Conservation (phyloP, 805 yeast species). For the Zygotorulaspora florentina region DNA sequence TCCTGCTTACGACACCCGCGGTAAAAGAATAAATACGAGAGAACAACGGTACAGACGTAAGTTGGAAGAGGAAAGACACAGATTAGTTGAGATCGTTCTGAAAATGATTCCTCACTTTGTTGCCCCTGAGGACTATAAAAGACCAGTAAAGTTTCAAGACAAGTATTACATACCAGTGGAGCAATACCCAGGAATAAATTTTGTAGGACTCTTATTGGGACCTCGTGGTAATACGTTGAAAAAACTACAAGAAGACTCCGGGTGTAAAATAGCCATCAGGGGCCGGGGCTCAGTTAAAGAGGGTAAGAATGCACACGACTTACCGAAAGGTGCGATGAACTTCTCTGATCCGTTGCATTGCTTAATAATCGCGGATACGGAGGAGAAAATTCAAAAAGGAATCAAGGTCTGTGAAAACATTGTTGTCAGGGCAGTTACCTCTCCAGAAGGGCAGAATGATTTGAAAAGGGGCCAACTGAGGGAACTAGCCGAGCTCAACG, state of each 20-base stretch:
- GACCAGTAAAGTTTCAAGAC: slow-evolving; percentile 69
- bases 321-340: slow-evolving; percentile 47
- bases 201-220: slow-evolving; percentile 85
- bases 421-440: slow-evolving; percentile 74
- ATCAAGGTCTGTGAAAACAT: slow-evolving; percentile 67
- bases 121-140: slow-evolving; percentile 74
- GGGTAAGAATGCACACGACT: slow-evolving; percentile 58
- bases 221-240: slow-evolving; percentile 93
- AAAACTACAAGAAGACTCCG: slow-evolving; percentile 75
- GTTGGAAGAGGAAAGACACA: slow-evolving; percentile 75
- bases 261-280: slow-evolving; percentile 85
- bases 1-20: slow-evolving; percentile 79
- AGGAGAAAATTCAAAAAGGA: slow-evolving; percentile 72
- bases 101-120: slow-evolving; percentile 67
- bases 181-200: slow-evolving; percentile 88
- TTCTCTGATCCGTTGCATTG: slow-evolving; percentile 86
- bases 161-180: slow-evolving; percentile 80
- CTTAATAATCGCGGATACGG: slow-evolving; percentile 75
- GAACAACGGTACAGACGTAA: slow-evolving; percentile 58
- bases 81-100: slow-evolving; percentile 69
- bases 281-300: slow-evolving; percentile 96
- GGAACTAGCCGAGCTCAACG: slow-evolving; percentile 89
- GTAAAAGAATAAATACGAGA: slow-evolving; percentile 82
- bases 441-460: slow-evolving; percentile 93
- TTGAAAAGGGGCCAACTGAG: slow-evolving; percentile 85